Evolutionary conservation across 2,329 filamentous ascomycete genomes (phyloP).

Genomic region (Aspergillus fumigatiaffinis): DNA sequence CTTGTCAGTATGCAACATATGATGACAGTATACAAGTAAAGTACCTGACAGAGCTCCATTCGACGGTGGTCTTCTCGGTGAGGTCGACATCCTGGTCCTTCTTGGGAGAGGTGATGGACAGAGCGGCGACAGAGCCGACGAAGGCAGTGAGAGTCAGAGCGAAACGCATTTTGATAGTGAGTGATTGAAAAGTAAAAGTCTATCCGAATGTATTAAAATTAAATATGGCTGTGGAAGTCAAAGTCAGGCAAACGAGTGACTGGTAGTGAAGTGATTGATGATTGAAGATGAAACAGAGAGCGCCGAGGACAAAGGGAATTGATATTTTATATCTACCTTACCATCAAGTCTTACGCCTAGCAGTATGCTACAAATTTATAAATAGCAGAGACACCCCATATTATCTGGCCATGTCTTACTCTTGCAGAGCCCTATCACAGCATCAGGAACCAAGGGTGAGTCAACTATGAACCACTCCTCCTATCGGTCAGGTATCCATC

Average conservation of each 20-base stretch:
- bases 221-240: background rate
- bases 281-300: background rate
- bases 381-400: background rate
- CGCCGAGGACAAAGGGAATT: background rate
- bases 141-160: background rate
- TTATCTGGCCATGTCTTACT: background rate
- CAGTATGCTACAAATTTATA: background rate
- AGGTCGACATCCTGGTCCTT: slow-evolving; percentile 34
- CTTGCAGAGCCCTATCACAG: background rate
- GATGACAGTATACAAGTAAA: background rate
- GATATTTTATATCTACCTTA: background rate
- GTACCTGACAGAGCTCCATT: slow-evolving; percentile 38
- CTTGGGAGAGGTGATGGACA: slow-evolving; percentile 33
- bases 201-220: background rate
- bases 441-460: background rate
- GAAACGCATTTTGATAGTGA: slow-evolving; percentile 6
- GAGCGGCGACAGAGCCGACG: slow-evolving; percentile 14
- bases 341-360: background rate
- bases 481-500: background rate
- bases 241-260: background rate
- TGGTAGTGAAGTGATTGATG: background rate
- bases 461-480: background rate
- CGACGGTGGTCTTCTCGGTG: slow-evolving; percentile 34
- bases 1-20: background rate
- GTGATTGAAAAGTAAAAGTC: background rate